Percentiles rank a stretch among this genome's conserved stretches.
Conservation (phyloP, 495 filamentous ascomycete genomes). For the Tirmania nivea region DNA sequence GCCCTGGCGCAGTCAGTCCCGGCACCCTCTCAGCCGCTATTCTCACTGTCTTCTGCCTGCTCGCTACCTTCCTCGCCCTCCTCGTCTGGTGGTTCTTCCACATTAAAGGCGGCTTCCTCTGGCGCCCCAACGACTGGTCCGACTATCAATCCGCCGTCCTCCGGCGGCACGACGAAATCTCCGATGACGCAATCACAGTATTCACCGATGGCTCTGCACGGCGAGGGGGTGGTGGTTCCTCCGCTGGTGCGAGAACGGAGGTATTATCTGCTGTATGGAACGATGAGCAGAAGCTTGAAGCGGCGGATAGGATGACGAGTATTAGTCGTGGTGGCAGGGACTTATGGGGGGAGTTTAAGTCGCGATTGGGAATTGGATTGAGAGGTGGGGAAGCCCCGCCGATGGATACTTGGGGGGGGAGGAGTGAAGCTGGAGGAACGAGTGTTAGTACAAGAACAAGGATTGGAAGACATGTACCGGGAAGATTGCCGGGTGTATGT, state of each 20-base stretch:
- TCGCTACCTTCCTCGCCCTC: conserved; percentile 58
- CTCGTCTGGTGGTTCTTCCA: conserved; percentile 91
- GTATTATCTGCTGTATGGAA: conserved; percentile 6
- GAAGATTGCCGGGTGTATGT: background rate
- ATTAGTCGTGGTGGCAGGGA: background rate
- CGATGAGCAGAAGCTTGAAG: conserved; percentile 11
- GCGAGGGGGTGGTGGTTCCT: conserved; percentile 7
- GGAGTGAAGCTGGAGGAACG: conserved; percentile 1
- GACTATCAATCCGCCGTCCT: conserved; percentile 95
- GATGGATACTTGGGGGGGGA: background rate
- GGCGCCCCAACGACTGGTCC: conserved; percentile 72
- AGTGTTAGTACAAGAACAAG: background rate
- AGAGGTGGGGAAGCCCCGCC: background rate
- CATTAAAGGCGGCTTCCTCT: conserved; percentile 89
- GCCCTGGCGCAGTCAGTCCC: conserved; percentile 6
- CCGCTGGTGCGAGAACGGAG: conserved; percentile 12
- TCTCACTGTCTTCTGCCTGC: conserved; percentile 63
- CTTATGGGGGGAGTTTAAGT: background rate
- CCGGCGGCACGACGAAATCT: conserved; percentile 30
- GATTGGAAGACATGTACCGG: no score
- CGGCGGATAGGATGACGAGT: conserved; percentile 12
- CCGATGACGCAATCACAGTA: conserved; percentile 19
- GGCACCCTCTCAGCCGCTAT: conserved; percentile 28
- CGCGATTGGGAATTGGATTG: background rate
- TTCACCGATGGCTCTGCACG: conserved; percentile 18